A percentile compares a stretch with the other conserved stretches of the same genome.
These are phyloP conservation scores for Euphorbia schlechtendalii DNA, from an alignment of 441 rosid genomes.

Conservation along the genomic window DNA sequence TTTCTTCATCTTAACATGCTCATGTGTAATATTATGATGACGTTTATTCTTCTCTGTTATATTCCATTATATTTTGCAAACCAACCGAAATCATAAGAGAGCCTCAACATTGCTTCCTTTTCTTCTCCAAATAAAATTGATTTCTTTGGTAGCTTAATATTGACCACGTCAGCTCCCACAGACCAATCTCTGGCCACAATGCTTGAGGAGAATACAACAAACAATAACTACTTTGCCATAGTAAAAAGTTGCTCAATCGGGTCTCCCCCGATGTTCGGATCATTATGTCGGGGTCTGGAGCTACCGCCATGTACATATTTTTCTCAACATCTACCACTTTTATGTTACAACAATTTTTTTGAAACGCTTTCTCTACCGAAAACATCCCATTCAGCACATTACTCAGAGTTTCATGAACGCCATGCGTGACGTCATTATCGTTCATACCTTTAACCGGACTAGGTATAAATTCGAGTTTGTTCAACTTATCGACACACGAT, in stretches of 20 bases:
- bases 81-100: no score
- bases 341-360: conserved; percentile 19
- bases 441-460: no score
- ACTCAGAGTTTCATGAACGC: no score
- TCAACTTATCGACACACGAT: conserved; percentile 40
- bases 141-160: conserved; percentile 48
- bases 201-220: conserved; percentile 46
- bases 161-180: conserved; percentile 52
- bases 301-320: conserved; percentile 46
- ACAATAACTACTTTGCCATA: conserved; percentile 53
- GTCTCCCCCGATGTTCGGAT: conserved; percentile 66
- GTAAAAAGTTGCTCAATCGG: conserved; percentile 65
- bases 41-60: no score
- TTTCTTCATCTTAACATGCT: no score
- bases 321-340: conserved; percentile 42
- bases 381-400: no score
- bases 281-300: conserved; percentile 65
- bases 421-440: no score
- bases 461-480: no score
- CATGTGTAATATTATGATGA: no score
- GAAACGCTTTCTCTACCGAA: neutral
- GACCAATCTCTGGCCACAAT: conserved; percentile 72
- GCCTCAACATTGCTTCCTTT: conserved; percentile 38
- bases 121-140: conserved; percentile 53
- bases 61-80: no score